Percentiles rank a stretch among this genome's conserved stretches.
phyloP scores from a whole-genome alignment of 768 basidiomycete genomes.

The Boletus edulis region DNA sequence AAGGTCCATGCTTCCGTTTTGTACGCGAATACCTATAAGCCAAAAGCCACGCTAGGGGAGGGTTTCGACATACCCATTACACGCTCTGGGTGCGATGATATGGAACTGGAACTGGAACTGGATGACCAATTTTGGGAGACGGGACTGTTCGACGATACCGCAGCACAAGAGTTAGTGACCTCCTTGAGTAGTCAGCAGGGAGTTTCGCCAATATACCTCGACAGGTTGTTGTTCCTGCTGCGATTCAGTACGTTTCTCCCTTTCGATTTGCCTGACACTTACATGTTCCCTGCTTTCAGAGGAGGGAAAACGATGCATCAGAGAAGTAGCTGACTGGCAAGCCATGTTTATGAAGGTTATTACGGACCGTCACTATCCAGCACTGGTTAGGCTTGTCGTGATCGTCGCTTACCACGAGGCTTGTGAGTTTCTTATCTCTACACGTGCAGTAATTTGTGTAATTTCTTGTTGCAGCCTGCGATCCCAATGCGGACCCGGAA shows the following conservation, averaged over 20 bases:
- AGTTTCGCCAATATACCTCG: slow-evolving; percentile 4
- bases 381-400: slow-evolving; percentile 19
- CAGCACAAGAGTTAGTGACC: slow-evolving; percentile 8
- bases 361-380: slow-evolving; percentile 1
- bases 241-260: slow-evolving; percentile 14
- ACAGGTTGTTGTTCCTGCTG: slow-evolving; percentile 15
- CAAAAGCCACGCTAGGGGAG: slow-evolving; percentile 16
- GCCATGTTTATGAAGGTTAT: slow-evolving; percentile 13
- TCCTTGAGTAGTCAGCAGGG: slow-evolving; percentile 11
- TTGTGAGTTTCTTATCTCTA: slow-evolving; percentile 3
- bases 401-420: slow-evolving; percentile 23
- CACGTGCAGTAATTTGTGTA: background rate
- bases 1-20: slow-evolving; percentile 27
- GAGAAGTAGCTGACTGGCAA: slow-evolving; percentile 12
- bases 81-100: background rate
- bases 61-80: slow-evolving; percentile 23
- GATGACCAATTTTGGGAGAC: slow-evolving; percentile 18
- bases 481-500: background rate
- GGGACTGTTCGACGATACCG: slow-evolving; percentile 18
- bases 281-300: slow-evolving; percentile 2
- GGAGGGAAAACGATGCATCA: slow-evolving; percentile 21
- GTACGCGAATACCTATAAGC: slow-evolving; percentile 19
- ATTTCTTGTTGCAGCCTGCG: slow-evolving; percentile 3
- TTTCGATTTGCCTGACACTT: background rate
- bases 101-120: slow-evolving; percentile 7